These are phyloP conservation scores for Luvunga scandens DNA, from an alignment of 345 rosid species.

Conservation along the genomic window DNA sequence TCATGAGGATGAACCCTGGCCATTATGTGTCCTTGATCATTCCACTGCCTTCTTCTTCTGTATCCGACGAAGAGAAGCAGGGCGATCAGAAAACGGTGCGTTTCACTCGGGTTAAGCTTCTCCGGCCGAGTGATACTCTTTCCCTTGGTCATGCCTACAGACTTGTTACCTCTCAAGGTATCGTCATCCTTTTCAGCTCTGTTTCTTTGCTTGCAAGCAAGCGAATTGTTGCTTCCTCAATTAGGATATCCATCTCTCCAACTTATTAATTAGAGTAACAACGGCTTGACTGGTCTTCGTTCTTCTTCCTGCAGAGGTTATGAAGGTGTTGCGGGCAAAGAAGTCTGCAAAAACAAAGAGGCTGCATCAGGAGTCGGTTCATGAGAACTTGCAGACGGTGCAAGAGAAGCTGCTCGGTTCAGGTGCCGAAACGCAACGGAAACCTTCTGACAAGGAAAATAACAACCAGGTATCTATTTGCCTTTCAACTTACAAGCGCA, in stretches of 20 bases:
- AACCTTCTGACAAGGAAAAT: slow-evolving; percentile 14
- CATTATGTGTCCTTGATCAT: slow-evolving; percentile 93
- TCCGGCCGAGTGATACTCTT: slow-evolving; percentile 76
- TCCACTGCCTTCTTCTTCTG: slow-evolving; percentile 66
- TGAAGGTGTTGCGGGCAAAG: slow-evolving; percentile 80
- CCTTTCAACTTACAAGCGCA: too few species aligned
- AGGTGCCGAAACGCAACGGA: slow-evolving; percentile 25
- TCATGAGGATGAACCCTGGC: slow-evolving; percentile 83
- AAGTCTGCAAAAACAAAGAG: slow-evolving; percentile 64
- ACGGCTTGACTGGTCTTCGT: background rate
- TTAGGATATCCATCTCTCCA: too few species aligned
- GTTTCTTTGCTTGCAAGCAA: background rate
- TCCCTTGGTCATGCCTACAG: slow-evolving; percentile 93
- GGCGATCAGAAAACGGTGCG: slow-evolving; percentile 36
- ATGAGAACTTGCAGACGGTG: slow-evolving; percentile 32
- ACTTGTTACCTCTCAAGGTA: slow-evolving; percentile 93
- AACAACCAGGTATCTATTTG: slow-evolving; percentile 23
- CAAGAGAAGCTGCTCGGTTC: slow-evolving; percentile 26
- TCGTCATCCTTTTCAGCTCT: background rate
- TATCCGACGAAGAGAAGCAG: slow-evolving; percentile 15
- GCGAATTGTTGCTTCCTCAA: background rate
- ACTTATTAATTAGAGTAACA: too few species aligned
- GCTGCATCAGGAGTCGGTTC: slow-evolving; percentile 44
- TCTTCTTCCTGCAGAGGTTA: slow-evolving; percentile 51
- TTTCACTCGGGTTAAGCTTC: slow-evolving; percentile 90